Conservation (phyloP, 2,329 filamentous ascomycete genomes). For the Colletotrichum simmondsii region DNA sequence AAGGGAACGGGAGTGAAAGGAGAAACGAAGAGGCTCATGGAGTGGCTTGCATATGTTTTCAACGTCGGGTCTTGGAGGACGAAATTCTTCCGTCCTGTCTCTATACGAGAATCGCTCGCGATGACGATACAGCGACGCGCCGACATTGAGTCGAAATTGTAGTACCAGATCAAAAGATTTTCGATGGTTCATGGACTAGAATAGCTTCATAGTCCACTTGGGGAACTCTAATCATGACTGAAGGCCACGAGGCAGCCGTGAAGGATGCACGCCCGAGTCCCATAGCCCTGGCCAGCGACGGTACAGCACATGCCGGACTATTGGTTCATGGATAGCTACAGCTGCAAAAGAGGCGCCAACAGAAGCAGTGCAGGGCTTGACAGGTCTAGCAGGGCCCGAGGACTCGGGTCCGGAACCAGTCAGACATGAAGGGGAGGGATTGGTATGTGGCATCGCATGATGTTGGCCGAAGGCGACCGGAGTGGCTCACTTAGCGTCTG, state of each 20-base stretch:
- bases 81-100: conserved; percentile 13
- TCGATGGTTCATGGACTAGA: not conserved
- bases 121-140: not conserved
- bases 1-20: not conserved
- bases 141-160: not conserved
- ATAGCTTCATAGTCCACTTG: not conserved
- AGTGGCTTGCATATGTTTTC: not conserved
- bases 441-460: conserved; percentile 27
- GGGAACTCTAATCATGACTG: not conserved
- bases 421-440: not conserved
- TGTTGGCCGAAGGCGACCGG: conserved; percentile 10
- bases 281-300: conserved; percentile 8
- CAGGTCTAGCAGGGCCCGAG: conserved; percentile 17
- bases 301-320: conserved; percentile 1
- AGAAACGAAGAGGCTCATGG: conserved; percentile 3
- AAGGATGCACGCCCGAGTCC: not conserved
- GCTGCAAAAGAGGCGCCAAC: not conserved
- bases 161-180: not conserved
- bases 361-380: not conserved
- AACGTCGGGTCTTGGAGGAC: conserved; percentile 3
- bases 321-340: not conserved
- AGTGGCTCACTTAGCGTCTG: conserved; percentile 2
- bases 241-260: not conserved
- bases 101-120: not conserved
- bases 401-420: conserved; percentile 24